These are phyloP conservation scores for Barnettozyma botsteinii DNA, from an alignment of 805 yeast genomes.

Conservation along the genomic window DNA sequence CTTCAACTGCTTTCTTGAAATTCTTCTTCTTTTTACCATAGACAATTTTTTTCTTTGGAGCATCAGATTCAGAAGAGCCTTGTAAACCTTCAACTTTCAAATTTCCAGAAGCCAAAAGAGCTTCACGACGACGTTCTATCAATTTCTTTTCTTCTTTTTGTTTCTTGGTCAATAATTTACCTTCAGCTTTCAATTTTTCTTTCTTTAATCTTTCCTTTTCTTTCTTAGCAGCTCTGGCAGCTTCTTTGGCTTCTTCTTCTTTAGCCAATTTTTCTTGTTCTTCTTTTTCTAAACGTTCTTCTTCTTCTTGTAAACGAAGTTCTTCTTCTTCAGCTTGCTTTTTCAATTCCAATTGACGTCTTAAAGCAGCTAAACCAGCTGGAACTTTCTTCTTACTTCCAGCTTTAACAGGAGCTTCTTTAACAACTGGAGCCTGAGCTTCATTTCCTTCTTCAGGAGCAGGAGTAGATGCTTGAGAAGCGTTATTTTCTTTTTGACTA, in stretches of 20 bases:
- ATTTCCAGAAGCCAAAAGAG: conserved; percentile 67
- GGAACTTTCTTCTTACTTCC: conserved; percentile 69
- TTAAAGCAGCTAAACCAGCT: conserved; percentile 89
- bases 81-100: conserved; percentile 71
- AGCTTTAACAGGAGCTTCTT: conserved; percentile 28
- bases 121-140: conserved; percentile 85
- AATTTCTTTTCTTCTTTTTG: conserved; percentile 89
- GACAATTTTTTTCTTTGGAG: conserved; percentile 55
- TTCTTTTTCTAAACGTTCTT: conserved; percentile 42
- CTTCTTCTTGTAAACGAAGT: conserved; percentile 69
- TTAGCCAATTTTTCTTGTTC: conserved; percentile 45
- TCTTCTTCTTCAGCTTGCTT: conserved; percentile 86
- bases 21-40: conserved; percentile 68
- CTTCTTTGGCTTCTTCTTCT: conserved; percentile 46
- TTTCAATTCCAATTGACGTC: conserved; percentile 80
- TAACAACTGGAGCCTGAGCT: conserved; percentile 28
- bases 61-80: conserved; percentile 17
- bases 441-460: conserved; percentile 19
- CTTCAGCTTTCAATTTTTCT: conserved; percentile 93
- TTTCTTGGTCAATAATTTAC: conserved; percentile 87
- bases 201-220: conserved; percentile 83
- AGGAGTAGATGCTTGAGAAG: conserved; percentile 12
- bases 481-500: conserved; percentile 30
- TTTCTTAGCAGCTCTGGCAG: conserved; percentile 57
- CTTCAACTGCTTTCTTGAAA: conserved; percentile 17